Percentiles rank a stretch among this genome's conserved stretches.
Evolutionary conservation across 1,139 yeast genomes (phyloP).

Genomic region (Yamadazyma spencermartinsiae): DNA sequence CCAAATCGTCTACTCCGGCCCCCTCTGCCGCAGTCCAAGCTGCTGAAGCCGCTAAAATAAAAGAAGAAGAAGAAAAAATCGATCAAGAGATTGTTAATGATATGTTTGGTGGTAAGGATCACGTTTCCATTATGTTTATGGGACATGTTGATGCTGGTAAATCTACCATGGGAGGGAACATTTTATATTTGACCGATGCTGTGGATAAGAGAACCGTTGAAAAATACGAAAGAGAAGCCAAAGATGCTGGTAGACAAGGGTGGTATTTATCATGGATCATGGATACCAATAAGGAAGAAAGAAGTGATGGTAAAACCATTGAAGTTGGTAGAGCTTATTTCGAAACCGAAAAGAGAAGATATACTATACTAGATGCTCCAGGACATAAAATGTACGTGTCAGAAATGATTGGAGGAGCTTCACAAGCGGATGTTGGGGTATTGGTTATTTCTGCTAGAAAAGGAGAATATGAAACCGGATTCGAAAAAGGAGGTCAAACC

Average conservation of each 20-base stretch:
- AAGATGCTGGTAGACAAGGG: constrained; percentile 99
- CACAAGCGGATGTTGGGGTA: constrained; percentile 98
- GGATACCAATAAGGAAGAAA: constrained; percentile 99
- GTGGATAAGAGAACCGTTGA: constrained; percentile 99
- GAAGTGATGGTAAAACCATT: constrained; percentile 97
- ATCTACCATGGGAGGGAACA: constrained; percentile 98
- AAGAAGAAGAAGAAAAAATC: constrained; percentile 80
- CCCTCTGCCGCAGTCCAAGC: constrained; percentile 11
- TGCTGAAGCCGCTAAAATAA: constrained; percentile 25
- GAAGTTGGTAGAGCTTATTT: constrained; percentile 98
- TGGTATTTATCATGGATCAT: constrained; percentile 99
- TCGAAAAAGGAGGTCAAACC: constrained; percentile 98
- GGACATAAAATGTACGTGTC: constrained; percentile 99
- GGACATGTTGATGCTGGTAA: constrained; percentile 99
- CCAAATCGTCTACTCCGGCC: constrained; percentile 12
- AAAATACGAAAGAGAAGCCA: constrained; percentile 96
- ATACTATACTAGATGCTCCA: constrained; percentile 97
- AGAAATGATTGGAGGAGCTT: constrained; percentile 99
- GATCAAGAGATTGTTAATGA: constrained; percentile 89
- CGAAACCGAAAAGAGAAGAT: constrained; percentile 96
- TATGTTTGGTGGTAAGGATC: constrained; percentile 96
- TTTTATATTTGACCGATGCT: constrained; percentile 88
- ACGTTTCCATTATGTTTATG: constrained; percentile 94
- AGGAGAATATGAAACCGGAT: constrained; percentile 99
- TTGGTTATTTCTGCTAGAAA: constrained; percentile 96